These are phyloP conservation scores for Breviolum minutum DNA, from an alignment of 73 alveolate species.

Conservation along the genomic window DNA sequence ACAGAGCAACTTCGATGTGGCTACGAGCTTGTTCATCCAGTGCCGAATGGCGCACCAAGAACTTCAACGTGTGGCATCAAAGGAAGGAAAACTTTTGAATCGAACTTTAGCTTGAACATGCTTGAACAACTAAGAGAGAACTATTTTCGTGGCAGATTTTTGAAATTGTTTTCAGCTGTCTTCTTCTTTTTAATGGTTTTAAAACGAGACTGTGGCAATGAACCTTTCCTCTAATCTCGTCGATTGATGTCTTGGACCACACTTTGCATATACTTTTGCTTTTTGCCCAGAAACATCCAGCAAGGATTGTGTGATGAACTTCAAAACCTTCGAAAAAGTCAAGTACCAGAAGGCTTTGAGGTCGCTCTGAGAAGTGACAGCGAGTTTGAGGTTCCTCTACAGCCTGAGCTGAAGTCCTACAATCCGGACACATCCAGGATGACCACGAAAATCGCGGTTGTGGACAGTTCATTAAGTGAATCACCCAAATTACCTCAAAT, in stretches of 20 bases:
- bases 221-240: too few relatives aligned
- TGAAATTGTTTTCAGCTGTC: not conserved
- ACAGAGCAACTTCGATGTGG: slow-evolving; percentile 28
- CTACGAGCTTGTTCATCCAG: slow-evolving; percentile 23
- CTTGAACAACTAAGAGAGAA: not conserved
- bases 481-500: not conserved
- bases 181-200: not conserved
- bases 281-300: not conserved
- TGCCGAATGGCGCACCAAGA: slow-evolving; percentile 48
- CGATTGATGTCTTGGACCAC: too few relatives aligned
- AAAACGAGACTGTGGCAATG: not conserved
- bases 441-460: not conserved
- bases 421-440: not conserved
- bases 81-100: slow-evolving; percentile 23
- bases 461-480: not conserved
- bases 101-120: not conserved
- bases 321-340: not conserved
- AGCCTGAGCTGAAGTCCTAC: not conserved
- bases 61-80: not conserved
- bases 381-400: not conserved
- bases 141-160: not conserved
- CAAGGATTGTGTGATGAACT: slow-evolving; percentile 33
- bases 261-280: too few relatives aligned
- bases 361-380: slow-evolving; percentile 23
- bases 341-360: not conserved